These are phyloP conservation scores for Cyberlindnera euphorbiiphila DNA, from an alignment of 805 yeast species.

Conservation along the genomic window DNA sequence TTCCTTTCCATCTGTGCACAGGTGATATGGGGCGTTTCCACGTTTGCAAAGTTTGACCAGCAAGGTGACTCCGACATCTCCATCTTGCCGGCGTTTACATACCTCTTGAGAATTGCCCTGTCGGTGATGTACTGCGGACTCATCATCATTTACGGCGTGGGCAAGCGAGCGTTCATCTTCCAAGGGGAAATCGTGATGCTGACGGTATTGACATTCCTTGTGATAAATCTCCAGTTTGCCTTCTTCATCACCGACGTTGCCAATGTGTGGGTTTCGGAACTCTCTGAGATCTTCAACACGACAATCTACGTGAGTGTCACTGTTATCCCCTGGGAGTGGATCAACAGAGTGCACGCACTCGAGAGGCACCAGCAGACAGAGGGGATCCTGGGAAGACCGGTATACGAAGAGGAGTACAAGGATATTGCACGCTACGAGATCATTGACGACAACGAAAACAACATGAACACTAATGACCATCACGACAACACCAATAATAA, in stretches of 20 bases:
- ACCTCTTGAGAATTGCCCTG: constrained; percentile 67
- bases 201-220: constrained; percentile 51
- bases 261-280: constrained; percentile 67
- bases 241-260: constrained; percentile 76
- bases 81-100: constrained; percentile 69
- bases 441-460: constrained; percentile 22
- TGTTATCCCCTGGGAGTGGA: constrained; percentile 84
- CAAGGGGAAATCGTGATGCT: constrained; percentile 48
- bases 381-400: constrained; percentile 70
- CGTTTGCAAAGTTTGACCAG: constrained; percentile 35
- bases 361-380: constrained; percentile 60
- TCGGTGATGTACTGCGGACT: constrained; percentile 65
- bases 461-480: constrained; percentile 11
- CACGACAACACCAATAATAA: constrained; percentile 5
- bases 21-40: constrained; percentile 66
- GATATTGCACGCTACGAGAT: constrained; percentile 24
- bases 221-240: constrained; percentile 58
- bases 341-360: constrained; percentile 56
- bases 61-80: constrained; percentile 38
- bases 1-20: constrained; percentile 52
- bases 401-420: constrained; percentile 60
- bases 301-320: constrained; percentile 69
- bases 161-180: constrained; percentile 49
- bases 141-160: constrained; percentile 47
- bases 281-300: constrained; percentile 70